These are phyloP conservation scores for Cyberlindnera galapagoensis DNA, from an alignment of 805 yeast genomes.

Conservation along the genomic window DNA sequence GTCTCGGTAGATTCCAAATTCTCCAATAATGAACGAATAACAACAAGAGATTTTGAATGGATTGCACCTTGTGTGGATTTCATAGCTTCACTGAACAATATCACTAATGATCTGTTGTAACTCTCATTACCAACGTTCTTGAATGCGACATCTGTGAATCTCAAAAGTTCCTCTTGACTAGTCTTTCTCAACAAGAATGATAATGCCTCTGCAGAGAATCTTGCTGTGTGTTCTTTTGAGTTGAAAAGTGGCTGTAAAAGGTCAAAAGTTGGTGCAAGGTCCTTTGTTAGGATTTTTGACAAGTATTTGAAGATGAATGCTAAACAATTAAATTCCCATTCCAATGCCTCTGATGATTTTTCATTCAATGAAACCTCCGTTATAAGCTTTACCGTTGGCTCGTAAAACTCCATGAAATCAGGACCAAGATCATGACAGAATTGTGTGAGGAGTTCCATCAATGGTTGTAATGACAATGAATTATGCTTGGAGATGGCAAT, in stretches of 20 bases:
- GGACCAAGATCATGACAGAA: constrained; percentile 90
- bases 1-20: constrained; percentile 19
- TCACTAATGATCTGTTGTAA: constrained; percentile 51
- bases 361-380: constrained; percentile 42
- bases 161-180: constrained; percentile 36
- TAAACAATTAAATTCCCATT: constrained; percentile 76
- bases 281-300: constrained; percentile 53
- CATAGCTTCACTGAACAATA: constrained; percentile 66
- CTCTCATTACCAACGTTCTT: constrained; percentile 32
- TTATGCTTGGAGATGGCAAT: constrained; percentile 50
- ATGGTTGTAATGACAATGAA: constrained; percentile 67
- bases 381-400: constrained; percentile 43
- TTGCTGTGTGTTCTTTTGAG: constrained; percentile 57
- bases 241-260: constrained; percentile 58
- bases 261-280: constrained; percentile 64
- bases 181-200: constrained; percentile 77
- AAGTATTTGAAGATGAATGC: constrained; percentile 89
- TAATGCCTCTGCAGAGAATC: constrained; percentile 87
- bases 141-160: constrained; percentile 40
- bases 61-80: constrained; percentile 64
- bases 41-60: constrained; percentile 61
- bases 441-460: constrained; percentile 74
- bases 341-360: constrained; percentile 54
- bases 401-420: constrained; percentile 74
- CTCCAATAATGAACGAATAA: constrained; percentile 41